Evolutionary conservation across 2,329 filamentous ascomycete species (phyloP), one percentile per base, ranked within the genome.

Genomic region (Trichoderma koningii): DNA sequence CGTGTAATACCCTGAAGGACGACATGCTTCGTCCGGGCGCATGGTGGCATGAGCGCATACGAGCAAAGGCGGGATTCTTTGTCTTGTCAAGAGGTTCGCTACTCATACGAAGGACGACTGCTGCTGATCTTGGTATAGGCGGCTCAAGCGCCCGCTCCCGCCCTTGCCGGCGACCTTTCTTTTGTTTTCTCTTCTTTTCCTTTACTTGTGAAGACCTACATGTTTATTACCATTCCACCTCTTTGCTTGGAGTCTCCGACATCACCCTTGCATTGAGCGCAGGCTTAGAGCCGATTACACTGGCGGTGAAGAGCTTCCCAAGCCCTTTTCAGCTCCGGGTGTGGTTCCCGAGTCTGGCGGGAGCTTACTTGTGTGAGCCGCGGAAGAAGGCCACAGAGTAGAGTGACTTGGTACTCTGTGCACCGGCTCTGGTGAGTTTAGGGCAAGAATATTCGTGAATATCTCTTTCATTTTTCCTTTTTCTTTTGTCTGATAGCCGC

Each of bases 361-460:
- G 63, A 45, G 17, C 30, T 65, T 61, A 56, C 56, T 59, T 42
- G 42, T 81, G 80, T 84, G 71, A 82, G 81, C 75, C 80, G 82
- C 42, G 30, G 21, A 63, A 15, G 19, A 12, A 55, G 42, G 42
- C 44, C 30, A 23, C 21, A 21, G 42, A 42, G 12, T 41, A 19
- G 15, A 19, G 7, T 28, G 26, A 17, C 15, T 23, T 15, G 45
- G 30, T 30, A 56, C n/a, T 26, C 19, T 34, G 19, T 41, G 15
- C 26, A n/a, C 28, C 28, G 19, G n/a, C n/a, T 45, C 30, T 17
- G 19, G 34, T 26, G 42, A 21, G 15, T 41, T 51, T 48, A 47
- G 28, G 15, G 42, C 51, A 28, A 42, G 51, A 28, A 34, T 52
- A n/a, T 30, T 34, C 30, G 19, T 34, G n/a, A 7, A 30, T 10